A percentile compares a stretch with the other conserved stretches of the same genome.
phyloP scores from a whole-genome alignment of 208 protist species.

The Herpetomonas samuelpessoai region DNA sequence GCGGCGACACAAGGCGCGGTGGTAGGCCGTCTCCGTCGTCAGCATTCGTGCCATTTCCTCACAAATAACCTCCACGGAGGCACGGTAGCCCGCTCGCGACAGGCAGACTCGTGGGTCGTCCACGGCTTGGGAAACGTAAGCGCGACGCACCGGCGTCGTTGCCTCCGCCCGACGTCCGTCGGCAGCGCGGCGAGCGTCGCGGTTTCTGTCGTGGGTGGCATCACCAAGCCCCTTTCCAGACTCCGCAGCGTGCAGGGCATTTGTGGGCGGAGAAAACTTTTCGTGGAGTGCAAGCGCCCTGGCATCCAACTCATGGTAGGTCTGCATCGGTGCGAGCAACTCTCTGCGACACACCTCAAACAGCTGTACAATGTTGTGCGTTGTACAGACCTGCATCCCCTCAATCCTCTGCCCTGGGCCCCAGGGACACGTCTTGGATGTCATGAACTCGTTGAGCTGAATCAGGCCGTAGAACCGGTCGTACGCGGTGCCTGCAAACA shows the following conservation, averaged over 20 bases:
- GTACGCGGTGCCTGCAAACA: not conserved
- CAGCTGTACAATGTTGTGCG: not conserved
- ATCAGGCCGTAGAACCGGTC: conserved; percentile 1
- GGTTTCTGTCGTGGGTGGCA: not conserved
- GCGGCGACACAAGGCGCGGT: not conserved
- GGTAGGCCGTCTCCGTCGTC: not conserved
- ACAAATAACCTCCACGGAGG: not conserved
- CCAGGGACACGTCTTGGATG: not conserved
- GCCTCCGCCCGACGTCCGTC: not conserved
- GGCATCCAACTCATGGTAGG: not conserved
- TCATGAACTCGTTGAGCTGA: too few relatives aligned
- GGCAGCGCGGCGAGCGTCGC: not conserved
- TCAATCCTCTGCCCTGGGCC: not conserved
- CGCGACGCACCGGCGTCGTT: not conserved
- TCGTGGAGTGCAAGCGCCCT: not conserved
- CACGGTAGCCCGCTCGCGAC: not conserved
- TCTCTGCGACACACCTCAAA: not conserved
- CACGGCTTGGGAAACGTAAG: not conserved
- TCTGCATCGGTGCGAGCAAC: not conserved
- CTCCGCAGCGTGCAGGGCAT: too few relatives aligned
- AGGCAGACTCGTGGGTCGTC: not conserved
- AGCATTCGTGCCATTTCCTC: not conserved
- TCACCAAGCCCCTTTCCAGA: too few relatives aligned
- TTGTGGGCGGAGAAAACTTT: not conserved
- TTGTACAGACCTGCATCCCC: not conserved